Percentiles rank a stretch among this genome's conserved stretches.
Evolutionary conservation across 1,284 basidiomycete genomes (phyloP).

Genomic region (Naganishia liquefaciens): DNA sequence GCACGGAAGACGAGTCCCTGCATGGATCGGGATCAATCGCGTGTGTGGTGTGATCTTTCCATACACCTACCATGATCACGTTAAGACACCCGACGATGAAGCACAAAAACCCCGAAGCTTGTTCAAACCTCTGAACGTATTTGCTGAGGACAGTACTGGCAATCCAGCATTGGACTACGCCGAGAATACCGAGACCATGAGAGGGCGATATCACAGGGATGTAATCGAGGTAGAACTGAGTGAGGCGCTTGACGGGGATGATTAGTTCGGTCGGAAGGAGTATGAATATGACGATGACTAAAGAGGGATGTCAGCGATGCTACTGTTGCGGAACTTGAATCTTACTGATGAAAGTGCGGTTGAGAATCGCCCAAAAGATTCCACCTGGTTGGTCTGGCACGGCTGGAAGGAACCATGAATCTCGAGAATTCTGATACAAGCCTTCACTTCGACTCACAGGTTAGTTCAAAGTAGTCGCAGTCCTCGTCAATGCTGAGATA

Average conservation of each 20-base stretch:
- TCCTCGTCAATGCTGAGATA: slow-evolving; percentile 47
- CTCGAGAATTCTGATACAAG: neutral
- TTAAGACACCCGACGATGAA: slow-evolving; percentile 82
- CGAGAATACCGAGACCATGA: slow-evolving; percentile 81
- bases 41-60: neutral
- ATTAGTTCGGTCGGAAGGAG: slow-evolving; percentile 74
- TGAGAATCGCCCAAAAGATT: slow-evolving; percentile 80
- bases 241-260: slow-evolving; percentile 28
- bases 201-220: slow-evolving; percentile 79
- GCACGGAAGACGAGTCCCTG: slow-evolving; percentile 50
- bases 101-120: slow-evolving; percentile 80
- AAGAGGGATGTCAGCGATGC: neutral
- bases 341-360: slow-evolving; percentile 69
- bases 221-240: slow-evolving; percentile 68
- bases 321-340: neutral
- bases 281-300: slow-evolving; percentile 65
- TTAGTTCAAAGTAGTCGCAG: slow-evolving; percentile 73
- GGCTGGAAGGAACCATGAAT: slow-evolving; percentile 50
- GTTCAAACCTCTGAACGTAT: slow-evolving; percentile 72
- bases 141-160: slow-evolving; percentile 78
- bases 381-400: slow-evolving; percentile 84
- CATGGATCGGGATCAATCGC: neutral
- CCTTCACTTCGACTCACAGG: slow-evolving; percentile 26
- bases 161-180: slow-evolving; percentile 76
- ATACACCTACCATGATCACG: slow-evolving; percentile 65